Evolutionary conservation across 306 rosid genomes (phyloP), one percentile per base, ranked within the genome.

Genomic region (Argentina anserina): DNA sequence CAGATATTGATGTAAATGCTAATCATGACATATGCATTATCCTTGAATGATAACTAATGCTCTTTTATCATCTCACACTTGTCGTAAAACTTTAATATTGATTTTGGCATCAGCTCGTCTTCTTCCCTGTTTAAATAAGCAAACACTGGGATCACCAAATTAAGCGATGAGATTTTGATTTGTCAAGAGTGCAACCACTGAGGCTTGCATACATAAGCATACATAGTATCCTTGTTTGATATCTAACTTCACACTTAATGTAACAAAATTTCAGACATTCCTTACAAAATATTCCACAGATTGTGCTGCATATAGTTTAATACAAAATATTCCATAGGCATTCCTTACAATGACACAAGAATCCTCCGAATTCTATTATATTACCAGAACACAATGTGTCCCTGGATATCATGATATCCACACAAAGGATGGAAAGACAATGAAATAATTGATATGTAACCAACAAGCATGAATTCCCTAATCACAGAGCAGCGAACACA

Each of bases 401-500:
- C n/a, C n/a, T n/a, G n/a, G n/a, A n/a, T n/a, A n/a, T n/a, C n/a
- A n/a, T n/a, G n/a, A 78, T 33, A 33, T 33, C 84, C 75, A 49
- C 9, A 53, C 13, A 52, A 18, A 31, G 40, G 71, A 70, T 39
- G 37, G 70, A 28, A 40, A 50, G 47, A 26, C 60, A 52, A 20
- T 7, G 15, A n/a, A n/a, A n/a, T n/a, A n/a, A n/a, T n/a, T n/a
- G n/a, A 33, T 58, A 14, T 21, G 50, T 20, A 70, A 53, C 61
- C 55, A 28, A 47, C n/a, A 25, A 3, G 74, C 36, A 18, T 50
- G 50, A 53, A 49, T 58, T 26, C 58, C 55, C 56, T 17, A 20
- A 9, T 17, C 67, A 58, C 33, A 12, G 31, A 72, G 41, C 33
- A 72, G 68, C 60, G 39, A 66, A 68, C 63, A 56, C 63, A 56